phyloP scores from a whole-genome alignment of 805 yeast genomes.

The Zygosaccharomyces siamensis region DNA sequence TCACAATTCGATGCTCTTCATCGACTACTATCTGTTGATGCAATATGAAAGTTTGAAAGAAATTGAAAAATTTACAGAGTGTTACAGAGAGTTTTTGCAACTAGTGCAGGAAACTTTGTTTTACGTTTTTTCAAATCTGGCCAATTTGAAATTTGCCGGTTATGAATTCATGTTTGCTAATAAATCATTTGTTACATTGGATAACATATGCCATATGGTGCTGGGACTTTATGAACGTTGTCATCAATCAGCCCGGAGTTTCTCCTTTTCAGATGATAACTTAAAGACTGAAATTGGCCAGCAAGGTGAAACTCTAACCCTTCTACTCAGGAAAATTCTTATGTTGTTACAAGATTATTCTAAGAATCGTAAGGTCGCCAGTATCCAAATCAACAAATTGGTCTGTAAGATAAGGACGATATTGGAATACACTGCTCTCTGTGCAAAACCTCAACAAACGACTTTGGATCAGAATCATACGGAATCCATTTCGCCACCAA shows the following conservation, averaged over 20 bases:
- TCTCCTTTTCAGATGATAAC: constrained; percentile 5
- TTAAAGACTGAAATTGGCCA: constrained; percentile 10
- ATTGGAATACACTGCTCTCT: constrained; percentile 16
- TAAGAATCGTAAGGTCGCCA: constrained; percentile 27
- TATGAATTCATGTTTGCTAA: constrained; percentile 31
- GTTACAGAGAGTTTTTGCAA: constrained; percentile 24
- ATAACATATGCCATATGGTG: constrained; percentile 24
- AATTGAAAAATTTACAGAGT: constrained; percentile 16
- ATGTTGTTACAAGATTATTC: constrained; percentile 31
- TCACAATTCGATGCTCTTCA: constrained; percentile 24
- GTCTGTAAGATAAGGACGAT: constrained; percentile 18
- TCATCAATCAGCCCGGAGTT: constrained; percentile 2
- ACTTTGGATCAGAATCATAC: constrained; percentile 7
- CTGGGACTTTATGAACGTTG: constrained; percentile 26
- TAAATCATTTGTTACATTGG: constrained; percentile 24
- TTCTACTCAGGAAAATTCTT: constrained; percentile 24
- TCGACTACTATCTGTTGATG: constrained; percentile 23
- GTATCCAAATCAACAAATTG: constrained; percentile 17
- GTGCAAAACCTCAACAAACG: constrained; percentile 8
- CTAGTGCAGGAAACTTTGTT: constrained; percentile 29
- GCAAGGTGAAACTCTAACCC: constrained; percentile 17
- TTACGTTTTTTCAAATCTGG: constrained; percentile 31
- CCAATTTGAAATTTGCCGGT: constrained; percentile 31
- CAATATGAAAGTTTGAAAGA: constrained; percentile 26
- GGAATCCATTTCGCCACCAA: background rate